Evolutionary conservation across 352 stramenopile species (phyloP), one percentile per base, ranked within the genome.

Genomic region (Stephanocyclus meneghinianus): DNA sequence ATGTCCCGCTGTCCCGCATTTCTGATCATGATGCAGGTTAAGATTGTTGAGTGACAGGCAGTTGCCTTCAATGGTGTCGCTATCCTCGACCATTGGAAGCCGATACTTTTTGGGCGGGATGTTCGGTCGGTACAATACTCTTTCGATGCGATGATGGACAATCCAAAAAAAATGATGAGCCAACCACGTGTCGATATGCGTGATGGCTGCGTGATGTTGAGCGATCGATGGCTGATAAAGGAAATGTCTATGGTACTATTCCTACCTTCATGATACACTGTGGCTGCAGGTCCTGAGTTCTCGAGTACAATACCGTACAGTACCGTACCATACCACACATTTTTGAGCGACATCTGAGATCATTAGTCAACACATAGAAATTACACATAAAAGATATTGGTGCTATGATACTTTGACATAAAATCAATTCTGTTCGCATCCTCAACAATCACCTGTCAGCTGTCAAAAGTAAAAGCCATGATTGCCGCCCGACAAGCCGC

Each of bases 401-500:
- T 48, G 42, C 42, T 48, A 9, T 48, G 42, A 48, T 48, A 9
- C 9, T 1, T 26, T 26, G 21, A 26, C n/a, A 9, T n/a, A 59
- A 59, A 32, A 59, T 59, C 11, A 13, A 53, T 16, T 5, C 6
- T 10, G 10, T 16, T 21, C 5, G 10, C 45, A 53, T 5, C 13
- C 45, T 16, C 9, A 48, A 48, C 21, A 26, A 26, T 26, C 21
- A 48, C 9, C 45, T 16, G n/a, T 53, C 45, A 21, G 15, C 11
- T 10, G 11, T 4, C 45, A 5, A 53, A 5, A 21, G 13, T 53
- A 32, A 51, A 42, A 15, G 57, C 29, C 13, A 71, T 71, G 63
- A 60, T 71, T 35, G 29, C 63, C 44, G 6, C 59, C 29, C 68
- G 68, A 16, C 68, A 53, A 62, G 29, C 40, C 51, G 37, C 51